Evolutionary conservation across 202 grass and related monocot species (phyloP).

Genomic region (Zizania palustris): DNA sequence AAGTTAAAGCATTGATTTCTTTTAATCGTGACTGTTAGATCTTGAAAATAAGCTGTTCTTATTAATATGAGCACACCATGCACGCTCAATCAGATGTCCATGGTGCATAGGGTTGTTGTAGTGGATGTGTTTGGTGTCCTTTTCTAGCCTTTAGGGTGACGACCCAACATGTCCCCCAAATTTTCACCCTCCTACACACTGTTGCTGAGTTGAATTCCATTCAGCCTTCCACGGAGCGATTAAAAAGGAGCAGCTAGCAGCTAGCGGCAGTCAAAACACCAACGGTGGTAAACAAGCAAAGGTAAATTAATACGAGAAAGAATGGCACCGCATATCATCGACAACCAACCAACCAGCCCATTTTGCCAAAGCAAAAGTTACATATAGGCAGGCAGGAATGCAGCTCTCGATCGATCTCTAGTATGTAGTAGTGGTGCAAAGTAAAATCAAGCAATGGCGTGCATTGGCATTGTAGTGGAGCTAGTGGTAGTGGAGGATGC

Average conservation of each 20-base stretch:
- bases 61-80: neutral
- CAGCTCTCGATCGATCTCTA: no score
- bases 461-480: slow-evolving; percentile 9
- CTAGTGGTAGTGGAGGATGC: slow-evolving; percentile 1
- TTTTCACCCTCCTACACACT: neutral
- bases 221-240: neutral
- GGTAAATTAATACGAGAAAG: neutral
- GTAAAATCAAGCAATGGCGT: neutral
- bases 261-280: slow-evolving; percentile 2
- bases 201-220: neutral
- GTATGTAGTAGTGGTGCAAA: slow-evolving; percentile 19
- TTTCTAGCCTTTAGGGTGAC: neutral
- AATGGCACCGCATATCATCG: neutral
- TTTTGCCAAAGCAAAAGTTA: slow-evolving; percentile 14
- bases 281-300: slow-evolving; percentile 37
- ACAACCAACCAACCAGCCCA: slow-evolving; percentile 2
- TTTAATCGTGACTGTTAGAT: no score
- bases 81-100: neutral
- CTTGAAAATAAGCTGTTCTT: no score
- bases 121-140: neutral
- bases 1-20: no score
- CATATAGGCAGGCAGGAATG: neutral
- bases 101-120: slow-evolving; percentile 10
- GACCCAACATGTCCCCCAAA: neutral
- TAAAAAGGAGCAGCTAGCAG: no score